phyloP scores from a whole-genome alignment of 2,329 filamentous ascomycete genomes.

The Phialophora expanda region DNA sequence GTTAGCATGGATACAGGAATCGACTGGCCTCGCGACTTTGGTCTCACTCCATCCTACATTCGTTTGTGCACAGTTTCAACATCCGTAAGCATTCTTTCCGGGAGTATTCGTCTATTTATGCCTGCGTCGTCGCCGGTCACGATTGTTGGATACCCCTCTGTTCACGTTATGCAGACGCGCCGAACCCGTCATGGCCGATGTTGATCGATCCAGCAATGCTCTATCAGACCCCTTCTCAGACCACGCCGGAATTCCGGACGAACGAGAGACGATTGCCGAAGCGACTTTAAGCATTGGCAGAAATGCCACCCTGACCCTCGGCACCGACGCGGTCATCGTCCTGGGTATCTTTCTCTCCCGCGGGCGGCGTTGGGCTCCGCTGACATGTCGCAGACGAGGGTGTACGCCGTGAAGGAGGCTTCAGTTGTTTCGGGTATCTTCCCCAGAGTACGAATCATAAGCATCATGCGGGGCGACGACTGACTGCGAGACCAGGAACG shows the following conservation, averaged over 20 bases:
- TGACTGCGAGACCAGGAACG: conserved; percentile 44
- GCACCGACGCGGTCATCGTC: conserved; percentile 65
- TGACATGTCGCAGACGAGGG: conserved; percentile 34
- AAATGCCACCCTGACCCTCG: conserved; percentile 65
- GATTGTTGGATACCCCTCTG: neutral
- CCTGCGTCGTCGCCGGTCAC: neutral
- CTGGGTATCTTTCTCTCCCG: conserved; percentile 50
- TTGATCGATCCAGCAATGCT: conserved; percentile 13
- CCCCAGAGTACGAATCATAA: conserved; percentile 53
- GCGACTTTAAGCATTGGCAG: conserved; percentile 61
- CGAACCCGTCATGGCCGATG: conserved; percentile 24
- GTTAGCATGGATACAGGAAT: conserved; percentile 8
- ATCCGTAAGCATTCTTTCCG: neutral
- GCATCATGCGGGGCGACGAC: conserved; percentile 3
- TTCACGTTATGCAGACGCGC: conserved; percentile 21
- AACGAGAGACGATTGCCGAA: conserved; percentile 48
- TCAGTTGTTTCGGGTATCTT: conserved; percentile 63
- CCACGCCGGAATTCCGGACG: conserved; percentile 29
- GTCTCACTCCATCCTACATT: neutral
- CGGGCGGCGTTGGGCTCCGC: neutral
- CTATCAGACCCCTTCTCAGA: conserved; percentile 30
- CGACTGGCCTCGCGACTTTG: neutral
- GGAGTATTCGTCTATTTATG: conserved; percentile 7
- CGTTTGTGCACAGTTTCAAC: neutral
- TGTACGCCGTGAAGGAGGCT: conserved; percentile 35